phyloP scores from a whole-genome alignment of 2,329 filamentous ascomycete genomes.

The Fonsecaea monophora region DNA sequence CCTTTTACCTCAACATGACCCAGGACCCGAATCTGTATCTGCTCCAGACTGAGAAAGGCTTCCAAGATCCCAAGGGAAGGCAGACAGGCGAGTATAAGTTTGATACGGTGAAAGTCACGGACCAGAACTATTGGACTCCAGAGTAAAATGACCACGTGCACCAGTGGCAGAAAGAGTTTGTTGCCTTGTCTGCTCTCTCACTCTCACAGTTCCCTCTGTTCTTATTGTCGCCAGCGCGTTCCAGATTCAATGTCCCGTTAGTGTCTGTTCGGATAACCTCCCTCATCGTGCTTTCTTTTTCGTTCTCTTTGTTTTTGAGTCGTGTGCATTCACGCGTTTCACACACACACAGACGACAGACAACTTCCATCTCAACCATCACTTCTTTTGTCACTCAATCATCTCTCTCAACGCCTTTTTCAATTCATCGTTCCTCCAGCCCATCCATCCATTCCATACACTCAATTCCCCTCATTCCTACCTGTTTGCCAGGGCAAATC shows the following conservation, averaged over 20 bases:
- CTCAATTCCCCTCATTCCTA: not conserved
- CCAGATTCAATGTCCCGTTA: not conserved
- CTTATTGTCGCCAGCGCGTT: not conserved
- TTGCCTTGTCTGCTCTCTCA: too few relatives aligned
- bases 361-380: not conserved
- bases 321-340: not conserved
- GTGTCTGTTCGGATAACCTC: not conserved
- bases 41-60: constrained; percentile 28
- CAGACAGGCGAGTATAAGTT: constrained; percentile 27
- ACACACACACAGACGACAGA: not conserved
- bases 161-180: not conserved
- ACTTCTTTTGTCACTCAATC: not conserved
- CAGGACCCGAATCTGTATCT: constrained; percentile 30
- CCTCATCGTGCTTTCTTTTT: not conserved
- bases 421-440: not conserved
- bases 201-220: not conserved
- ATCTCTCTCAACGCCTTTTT: not conserved
- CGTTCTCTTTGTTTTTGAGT: not conserved
- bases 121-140: constrained; percentile 33
- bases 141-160: constrained; percentile 8
- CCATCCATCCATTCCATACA: not conserved
- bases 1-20: constrained; percentile 31
- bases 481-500: not conserved
- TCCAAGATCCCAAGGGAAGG: constrained; percentile 26
- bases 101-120: constrained; percentile 26